phyloP scores from a whole-genome alignment of 2,329 filamentous ascomycete species.

The Corniculantispora saksenae region DNA sequence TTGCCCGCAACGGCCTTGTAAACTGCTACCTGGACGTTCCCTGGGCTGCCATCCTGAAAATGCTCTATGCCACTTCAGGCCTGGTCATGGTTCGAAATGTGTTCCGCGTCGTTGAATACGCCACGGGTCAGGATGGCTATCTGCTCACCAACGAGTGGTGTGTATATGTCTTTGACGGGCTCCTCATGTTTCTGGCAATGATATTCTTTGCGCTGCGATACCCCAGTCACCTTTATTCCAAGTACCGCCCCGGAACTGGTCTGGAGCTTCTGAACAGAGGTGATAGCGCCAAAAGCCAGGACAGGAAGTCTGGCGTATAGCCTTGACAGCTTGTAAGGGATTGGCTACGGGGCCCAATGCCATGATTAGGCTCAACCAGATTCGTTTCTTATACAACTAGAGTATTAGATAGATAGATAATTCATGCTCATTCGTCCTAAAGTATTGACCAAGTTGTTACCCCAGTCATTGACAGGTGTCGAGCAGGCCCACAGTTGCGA shows the following conservation, averaged over 20 bases:
- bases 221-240: conserved; percentile 22
- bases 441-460: too few relatives aligned
- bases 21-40: conserved; percentile 21
- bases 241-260: neutral
- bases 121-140: conserved; percentile 40
- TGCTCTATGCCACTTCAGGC: conserved; percentile 38
- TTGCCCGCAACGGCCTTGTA: conserved; percentile 5
- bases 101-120: conserved; percentile 50
- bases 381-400: neutral
- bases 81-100: conserved; percentile 45
- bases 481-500: neutral
- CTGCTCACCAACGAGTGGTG: conserved; percentile 39
- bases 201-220: conserved; percentile 24
- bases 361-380: too few relatives aligned
- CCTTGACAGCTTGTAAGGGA: neutral
- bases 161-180: conserved; percentile 43
- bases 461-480: too few relatives aligned
- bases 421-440: neutral
- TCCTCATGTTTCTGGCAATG: conserved; percentile 39
- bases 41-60: conserved; percentile 36
- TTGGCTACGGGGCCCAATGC: neutral
- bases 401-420: neutral
- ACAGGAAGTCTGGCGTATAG: neutral
- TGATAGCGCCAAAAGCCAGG: neutral
- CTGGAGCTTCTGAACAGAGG: neutral